Evolutionary conservation across 1,284 basidiomycete species (phyloP).

Genomic region (Melanopsichium pennsylvanicum): DNA sequence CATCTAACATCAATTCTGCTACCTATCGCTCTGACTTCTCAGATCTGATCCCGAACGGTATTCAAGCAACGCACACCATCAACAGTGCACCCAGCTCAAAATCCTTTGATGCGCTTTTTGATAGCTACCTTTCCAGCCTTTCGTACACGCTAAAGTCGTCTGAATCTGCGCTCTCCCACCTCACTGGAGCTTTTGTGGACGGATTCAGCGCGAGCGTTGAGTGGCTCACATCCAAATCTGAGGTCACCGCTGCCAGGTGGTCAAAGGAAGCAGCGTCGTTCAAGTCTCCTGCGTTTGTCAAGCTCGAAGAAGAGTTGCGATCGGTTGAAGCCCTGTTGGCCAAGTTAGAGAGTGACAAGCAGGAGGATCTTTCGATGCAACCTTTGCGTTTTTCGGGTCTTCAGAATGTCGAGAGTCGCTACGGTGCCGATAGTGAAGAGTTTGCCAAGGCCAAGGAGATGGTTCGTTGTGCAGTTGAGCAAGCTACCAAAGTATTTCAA

Average conservation of each 20-base stretch:
- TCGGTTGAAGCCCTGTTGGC: slow-evolving; percentile 28
- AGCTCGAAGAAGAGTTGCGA: slow-evolving; percentile 34
- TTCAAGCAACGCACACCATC: slow-evolving; percentile 42
- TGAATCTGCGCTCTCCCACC: slow-evolving; percentile 32
- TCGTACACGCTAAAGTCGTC: slow-evolving; percentile 21
- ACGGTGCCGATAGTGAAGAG: slow-evolving; percentile 34
- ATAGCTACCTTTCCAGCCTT: slow-evolving; percentile 30
- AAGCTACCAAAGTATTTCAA: slow-evolving; percentile 19
- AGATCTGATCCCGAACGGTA: slow-evolving; percentile 34
- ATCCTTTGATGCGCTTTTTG: slow-evolving; percentile 46
- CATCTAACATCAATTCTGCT: background rate
- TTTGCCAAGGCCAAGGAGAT: slow-evolving; percentile 24
- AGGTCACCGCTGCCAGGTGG: slow-evolving; percentile 11
- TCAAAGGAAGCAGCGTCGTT: slow-evolving; percentile 24
- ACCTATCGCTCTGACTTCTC: background rate
- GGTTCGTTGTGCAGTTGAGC: slow-evolving; percentile 24
- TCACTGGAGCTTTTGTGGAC: slow-evolving; percentile 26
- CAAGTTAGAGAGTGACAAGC: slow-evolving; percentile 7
- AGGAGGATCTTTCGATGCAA: slow-evolving; percentile 31
- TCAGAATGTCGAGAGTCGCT: slow-evolving; percentile 30
- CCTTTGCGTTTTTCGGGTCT: slow-evolving; percentile 46
- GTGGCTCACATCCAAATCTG: slow-evolving; percentile 23
- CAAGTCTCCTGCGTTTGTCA: slow-evolving; percentile 29
- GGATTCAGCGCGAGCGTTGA: slow-evolving; percentile 35
- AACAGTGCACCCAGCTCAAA: slow-evolving; percentile 13